Evolutionary conservation across 1,284 basidiomycete genomes (phyloP), one percentile per base, ranked within the genome.

Genomic region (Pseudozyma sp.): DNA sequence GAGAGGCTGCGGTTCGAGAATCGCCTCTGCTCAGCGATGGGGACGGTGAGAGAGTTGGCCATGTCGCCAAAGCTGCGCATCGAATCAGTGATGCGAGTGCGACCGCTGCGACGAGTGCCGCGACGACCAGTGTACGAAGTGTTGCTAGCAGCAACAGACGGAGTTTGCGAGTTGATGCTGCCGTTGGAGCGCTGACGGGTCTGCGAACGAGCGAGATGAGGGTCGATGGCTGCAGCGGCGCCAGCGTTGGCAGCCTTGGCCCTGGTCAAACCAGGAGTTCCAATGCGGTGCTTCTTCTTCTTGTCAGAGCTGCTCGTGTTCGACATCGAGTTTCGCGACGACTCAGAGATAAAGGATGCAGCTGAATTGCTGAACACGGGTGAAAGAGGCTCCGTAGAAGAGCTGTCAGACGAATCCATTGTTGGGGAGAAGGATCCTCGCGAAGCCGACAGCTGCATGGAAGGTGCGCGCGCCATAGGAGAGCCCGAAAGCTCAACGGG

Each of bases 31-130:
- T 59, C 50, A 25, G 39, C 14, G 9, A 58, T 50, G 9, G 70
- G 59, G 21, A 68, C 61, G 3, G 53, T 45, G 8, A 68, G 52
- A 9, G 59, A 50, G 70, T 53, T 63, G n/a, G 60, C 70, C 50
- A 68, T 59, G 49, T 64, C 40, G 56, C 54, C 65, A 38, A 68
- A 60, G 50, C 62, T 68, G 1, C 60, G 70, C 70, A 73, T 73
- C 25, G 52, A 44, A 43, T 64, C 61, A 16, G 65, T 68, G 53
- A 73, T 73, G 5, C 70, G 59, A 44, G 45, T 73, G 34, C 70
- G 59, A 9, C 57, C 56, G 36, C 57, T 73, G 31, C 55, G 55
- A 43, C 60, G 70, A 19, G 65, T 53, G 13, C 18, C 25, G 16
- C 57, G 52, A 35, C 60, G 64, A 13, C 51, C 36, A 13, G 39